These are phyloP conservation scores for Coniosporium apollinis DNA, from an alignment of 495 filamentous ascomycete genomes.

Conservation along the genomic window DNA sequence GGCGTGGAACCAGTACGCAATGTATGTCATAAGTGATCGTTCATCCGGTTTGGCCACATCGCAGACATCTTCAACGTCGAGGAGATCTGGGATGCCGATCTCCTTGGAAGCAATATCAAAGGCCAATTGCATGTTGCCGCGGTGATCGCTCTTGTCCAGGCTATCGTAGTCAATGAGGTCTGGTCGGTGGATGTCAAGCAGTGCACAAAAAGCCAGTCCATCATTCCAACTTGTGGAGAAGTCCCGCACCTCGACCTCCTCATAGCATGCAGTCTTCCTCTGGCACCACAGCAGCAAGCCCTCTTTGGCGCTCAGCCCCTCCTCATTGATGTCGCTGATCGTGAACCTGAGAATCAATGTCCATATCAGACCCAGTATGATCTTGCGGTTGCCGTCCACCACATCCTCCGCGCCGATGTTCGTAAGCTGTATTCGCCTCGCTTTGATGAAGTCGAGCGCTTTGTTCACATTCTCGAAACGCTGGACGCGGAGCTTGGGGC, in stretches of 20 bases:
- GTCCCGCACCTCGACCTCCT: constrained; percentile 84
- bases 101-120: constrained; percentile 92
- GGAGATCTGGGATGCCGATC: constrained; percentile 87
- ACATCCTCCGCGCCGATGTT: constrained; percentile 98
- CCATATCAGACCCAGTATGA: constrained; percentile 94
- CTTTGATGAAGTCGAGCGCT: constrained; percentile 81
- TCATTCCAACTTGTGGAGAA: constrained; percentile 96
- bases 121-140: constrained; percentile 91
- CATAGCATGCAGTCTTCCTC: constrained; percentile 94
- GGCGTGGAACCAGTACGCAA: constrained; percentile 99
- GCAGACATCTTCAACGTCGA: constrained; percentile 96
- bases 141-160: constrained; percentile 85
- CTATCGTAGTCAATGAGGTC: constrained; percentile 93
- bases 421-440: constrained; percentile 83
- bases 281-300: constrained; percentile 94
- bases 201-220: constrained; percentile 87
- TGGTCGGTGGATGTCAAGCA: constrained; percentile 91
- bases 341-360: constrained; percentile 94
- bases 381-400: constrained; percentile 94
- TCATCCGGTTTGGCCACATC: constrained; percentile 93
- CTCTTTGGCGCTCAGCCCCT: constrained; percentile 96
- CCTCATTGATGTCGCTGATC: constrained; percentile 95
- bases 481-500: constrained; percentile 90
- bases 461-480: constrained; percentile 97
- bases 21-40: constrained; percentile 95